Evolutionary conservation across 169 alveolate genomes (phyloP), one percentile per base, ranked within the genome.

Genomic region (Eimeria falciformis): DNA sequence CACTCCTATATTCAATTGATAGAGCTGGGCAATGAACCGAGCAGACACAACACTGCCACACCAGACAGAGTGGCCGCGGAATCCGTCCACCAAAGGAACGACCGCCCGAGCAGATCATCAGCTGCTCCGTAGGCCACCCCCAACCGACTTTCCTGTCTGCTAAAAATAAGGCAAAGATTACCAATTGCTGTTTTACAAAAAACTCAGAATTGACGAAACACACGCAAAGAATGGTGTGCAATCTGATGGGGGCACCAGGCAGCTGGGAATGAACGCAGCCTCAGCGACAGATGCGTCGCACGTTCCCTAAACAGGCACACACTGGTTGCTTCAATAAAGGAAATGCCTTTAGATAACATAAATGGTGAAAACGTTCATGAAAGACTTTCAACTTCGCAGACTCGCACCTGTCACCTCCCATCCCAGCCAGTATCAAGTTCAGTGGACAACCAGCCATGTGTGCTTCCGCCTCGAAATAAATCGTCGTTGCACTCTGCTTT

Each of bases 61-160:
- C 18, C 71, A 11, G 55, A 53, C 86, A 2, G 11, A 17, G 73
- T 3, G 56, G 88, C 6, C 53, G 53, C 37, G 88, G 88, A 78
- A 50, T 78, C 88, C 88, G 23, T 75, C 55, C 47, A 68, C 68
- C 33, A n/a, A 50, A 78, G 88, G 88, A 78, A 78, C 88, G 88
- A 25, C 88, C 55, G 88, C 33, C 25, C 88, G 46, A 25, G 73
- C 88, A 78, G 40, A 78, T 78, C 88, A 29, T 40, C 88, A 11
- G n/a, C 88, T 9, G 37, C 88, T 17, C 27, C 85, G n/a, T 12
- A 4, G 73, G 3, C 29, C 73, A 18, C 23, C 18, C 17, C 3
- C 11, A 25, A 78, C 73, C 14, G 88, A 47, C 55, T 78, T 46
- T n/a, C n/a, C n/a, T n/a, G n/a, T n/a, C n/a, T n/a, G n/a, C n/a